Conservation (phyloP, 306 rosid genomes). For the Medicago truncatula region DNA sequence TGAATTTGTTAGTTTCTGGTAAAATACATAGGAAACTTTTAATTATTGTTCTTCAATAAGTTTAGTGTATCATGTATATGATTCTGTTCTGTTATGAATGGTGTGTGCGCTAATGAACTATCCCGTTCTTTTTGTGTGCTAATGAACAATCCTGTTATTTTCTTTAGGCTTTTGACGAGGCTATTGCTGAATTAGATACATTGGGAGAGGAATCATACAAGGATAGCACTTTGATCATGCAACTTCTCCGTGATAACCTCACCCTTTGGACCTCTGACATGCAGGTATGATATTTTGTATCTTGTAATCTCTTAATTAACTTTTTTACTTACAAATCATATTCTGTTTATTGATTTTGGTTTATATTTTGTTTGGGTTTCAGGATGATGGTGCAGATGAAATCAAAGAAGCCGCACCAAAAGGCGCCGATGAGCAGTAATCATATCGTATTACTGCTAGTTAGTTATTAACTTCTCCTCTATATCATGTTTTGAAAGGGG, state of each 20-base stretch:
- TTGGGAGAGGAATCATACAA: constrained; percentile 98
- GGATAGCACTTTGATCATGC: constrained; percentile 99
- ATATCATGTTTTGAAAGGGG: constrained; percentile 78
- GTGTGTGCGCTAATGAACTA: not conserved
- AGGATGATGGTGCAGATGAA: constrained; percentile 98
- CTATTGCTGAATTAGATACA: constrained; percentile 97
- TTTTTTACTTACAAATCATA: not conserved
- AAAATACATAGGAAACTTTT: not conserved
- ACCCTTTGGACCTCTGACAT: constrained; percentile 99
- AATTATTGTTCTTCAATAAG: not conserved
- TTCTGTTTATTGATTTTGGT: constrained; percentile 14
- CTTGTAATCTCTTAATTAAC: not conserved
- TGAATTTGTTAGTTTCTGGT: constrained; percentile 2
- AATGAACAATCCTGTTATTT: constrained; percentile 4
- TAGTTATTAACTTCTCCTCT: constrained; percentile 70
- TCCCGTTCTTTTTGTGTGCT: constrained; percentile 9
- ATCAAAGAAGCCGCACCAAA: constrained; percentile 91
- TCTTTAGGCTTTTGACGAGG: constrained; percentile 93
- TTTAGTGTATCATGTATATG: not conserved
- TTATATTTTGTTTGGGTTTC: constrained; percentile 31
- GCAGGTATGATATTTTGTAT: constrained; percentile 65
- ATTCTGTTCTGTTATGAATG: not conserved
- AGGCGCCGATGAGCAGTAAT: constrained; percentile 60
- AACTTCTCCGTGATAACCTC: constrained; percentile 98
- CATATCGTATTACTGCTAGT: constrained; percentile 41